These are phyloP conservation scores for Hippophae gyantsensis DNA, from an alignment of 306 rosid genomes.

Conservation along the genomic window DNA sequence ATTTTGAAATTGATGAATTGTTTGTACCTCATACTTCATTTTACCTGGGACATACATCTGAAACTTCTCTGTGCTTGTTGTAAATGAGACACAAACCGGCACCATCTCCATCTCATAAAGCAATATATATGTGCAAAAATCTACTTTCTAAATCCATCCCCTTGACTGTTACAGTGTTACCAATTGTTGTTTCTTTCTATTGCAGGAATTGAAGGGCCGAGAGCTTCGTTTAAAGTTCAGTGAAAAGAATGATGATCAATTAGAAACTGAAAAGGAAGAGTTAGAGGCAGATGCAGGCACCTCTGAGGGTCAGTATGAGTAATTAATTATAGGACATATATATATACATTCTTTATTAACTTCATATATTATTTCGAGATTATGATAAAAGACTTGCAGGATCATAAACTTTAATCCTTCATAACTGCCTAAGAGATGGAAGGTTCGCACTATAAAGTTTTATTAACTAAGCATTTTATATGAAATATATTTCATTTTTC, in stretches of 20 bases:
- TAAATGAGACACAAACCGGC: too few species aligned
- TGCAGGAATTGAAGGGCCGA: slow-evolving; percentile 76
- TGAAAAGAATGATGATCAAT: slow-evolving; percentile 36
- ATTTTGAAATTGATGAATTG: background rate
- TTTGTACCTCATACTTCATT: background rate
- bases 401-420: slow-evolving; percentile 30
- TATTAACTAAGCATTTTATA: slow-evolving; percentile 12
- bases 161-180: too few species aligned
- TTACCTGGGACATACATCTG: too few species aligned
- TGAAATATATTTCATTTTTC: background rate
- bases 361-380: slow-evolving; percentile 17
- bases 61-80: too few species aligned
- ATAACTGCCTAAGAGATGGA: slow-evolving; percentile 19
- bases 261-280: slow-evolving; percentile 40
- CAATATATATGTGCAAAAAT: too few species aligned
- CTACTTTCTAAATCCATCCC: too few species aligned
- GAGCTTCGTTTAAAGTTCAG: slow-evolving; percentile 64
- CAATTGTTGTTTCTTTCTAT: slow-evolving; percentile 4
- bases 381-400: slow-evolving; percentile 13
- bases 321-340: slow-evolving; percentile 8
- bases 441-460: slow-evolving; percentile 2
- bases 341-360: slow-evolving; percentile 14
- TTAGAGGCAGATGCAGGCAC: background rate
- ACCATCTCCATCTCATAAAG: too few species aligned
- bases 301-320: slow-evolving; percentile 17